phyloP scores from a whole-genome alignment of 2,329 filamentous ascomycete genomes.

The Microcyclospora pomicola region DNA sequence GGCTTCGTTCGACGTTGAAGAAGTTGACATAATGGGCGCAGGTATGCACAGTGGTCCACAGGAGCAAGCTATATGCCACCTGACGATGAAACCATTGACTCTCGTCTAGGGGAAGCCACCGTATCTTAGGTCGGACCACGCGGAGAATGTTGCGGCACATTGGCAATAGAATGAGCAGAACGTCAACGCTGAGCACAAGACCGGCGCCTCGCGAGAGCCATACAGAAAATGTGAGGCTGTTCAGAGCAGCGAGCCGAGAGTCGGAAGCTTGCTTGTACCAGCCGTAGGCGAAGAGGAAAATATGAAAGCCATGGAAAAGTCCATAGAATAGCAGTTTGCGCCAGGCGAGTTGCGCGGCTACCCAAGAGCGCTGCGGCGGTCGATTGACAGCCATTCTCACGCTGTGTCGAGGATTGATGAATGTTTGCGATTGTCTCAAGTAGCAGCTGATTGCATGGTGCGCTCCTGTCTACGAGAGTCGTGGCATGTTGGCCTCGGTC shows the following conservation, averaged over 20 bases:
- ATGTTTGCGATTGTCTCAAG: no score
- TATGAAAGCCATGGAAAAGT: constrained; percentile 25
- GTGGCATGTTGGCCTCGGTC: no score
- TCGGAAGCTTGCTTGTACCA: constrained; percentile 55
- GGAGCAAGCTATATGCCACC: constrained; percentile 72
- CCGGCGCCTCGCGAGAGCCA: constrained; percentile 94
- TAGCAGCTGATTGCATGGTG: no score
- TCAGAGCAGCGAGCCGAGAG: constrained; percentile 57
- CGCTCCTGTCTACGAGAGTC: no score
- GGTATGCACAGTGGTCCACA: constrained; percentile 70
- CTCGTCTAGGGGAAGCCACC: constrained; percentile 87
- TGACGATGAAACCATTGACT: constrained; percentile 95
- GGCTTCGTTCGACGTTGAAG: constrained; percentile 79
- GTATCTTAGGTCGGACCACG: constrained; percentile 71
- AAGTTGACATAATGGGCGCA: constrained; percentile 92
- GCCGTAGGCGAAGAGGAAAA: constrained; percentile 24
- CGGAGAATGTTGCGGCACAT: constrained; percentile 88
- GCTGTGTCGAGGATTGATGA: neutral
- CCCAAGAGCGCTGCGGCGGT: constrained; percentile 18
- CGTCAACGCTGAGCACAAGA: constrained; percentile 70
- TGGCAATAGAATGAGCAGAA: constrained; percentile 75
- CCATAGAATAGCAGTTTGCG: constrained; percentile 24
- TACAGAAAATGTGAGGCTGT: constrained; percentile 72
- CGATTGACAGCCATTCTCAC: constrained; percentile 1
- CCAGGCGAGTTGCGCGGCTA: constrained; percentile 20